Conservation (phyloP, 352 stramenopile species). For the Sclerospora graminicola region DNA sequence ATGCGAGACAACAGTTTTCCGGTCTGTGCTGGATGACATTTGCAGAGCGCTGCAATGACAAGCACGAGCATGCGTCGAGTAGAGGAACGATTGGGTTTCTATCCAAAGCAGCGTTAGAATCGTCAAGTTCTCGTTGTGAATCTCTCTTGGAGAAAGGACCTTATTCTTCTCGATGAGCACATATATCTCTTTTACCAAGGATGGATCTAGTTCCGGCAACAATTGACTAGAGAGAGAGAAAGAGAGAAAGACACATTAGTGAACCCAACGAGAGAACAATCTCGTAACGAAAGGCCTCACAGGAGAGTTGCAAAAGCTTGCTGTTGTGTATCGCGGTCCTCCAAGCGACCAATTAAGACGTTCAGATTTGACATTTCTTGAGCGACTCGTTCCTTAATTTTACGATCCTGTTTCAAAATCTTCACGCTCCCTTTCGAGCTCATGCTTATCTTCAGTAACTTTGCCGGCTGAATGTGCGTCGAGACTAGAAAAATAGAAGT, state of each 20-base stretch:
- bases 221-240: conserved; percentile 19
- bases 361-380: conserved; percentile 32
- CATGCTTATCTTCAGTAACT: too few species aligned
- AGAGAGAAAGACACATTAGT: neutral
- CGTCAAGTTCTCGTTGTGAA: too few species aligned
- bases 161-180: conserved; percentile 51
- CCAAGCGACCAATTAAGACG: conserved; percentile 40
- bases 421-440: too few species aligned
- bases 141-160: conserved; percentile 17
- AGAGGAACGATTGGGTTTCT: conserved; percentile 20
- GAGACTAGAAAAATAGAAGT: too few species aligned
- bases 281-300: conserved; percentile 9
- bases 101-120: neutral
- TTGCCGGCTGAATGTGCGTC: too few species aligned
- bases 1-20: conserved; percentile 34
- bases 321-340: conserved; percentile 65
- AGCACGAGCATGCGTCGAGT: conserved; percentile 52
- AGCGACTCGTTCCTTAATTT: conserved; percentile 27
- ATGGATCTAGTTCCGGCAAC: conserved; percentile 23
- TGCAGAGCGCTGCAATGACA: conserved; percentile 40
- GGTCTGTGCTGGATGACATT: conserved; percentile 24
- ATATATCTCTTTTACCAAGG: conserved; percentile 33
- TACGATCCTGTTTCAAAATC: conserved; percentile 24
- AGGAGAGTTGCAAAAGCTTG: conserved; percentile 38
- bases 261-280: neutral